Percentiles rank a stretch among this genome's conserved stretches.
Evolutionary conservation across 2,329 filamentous ascomycete species (phyloP).

Genomic region (Verticillium nonalfalfae): DNA sequence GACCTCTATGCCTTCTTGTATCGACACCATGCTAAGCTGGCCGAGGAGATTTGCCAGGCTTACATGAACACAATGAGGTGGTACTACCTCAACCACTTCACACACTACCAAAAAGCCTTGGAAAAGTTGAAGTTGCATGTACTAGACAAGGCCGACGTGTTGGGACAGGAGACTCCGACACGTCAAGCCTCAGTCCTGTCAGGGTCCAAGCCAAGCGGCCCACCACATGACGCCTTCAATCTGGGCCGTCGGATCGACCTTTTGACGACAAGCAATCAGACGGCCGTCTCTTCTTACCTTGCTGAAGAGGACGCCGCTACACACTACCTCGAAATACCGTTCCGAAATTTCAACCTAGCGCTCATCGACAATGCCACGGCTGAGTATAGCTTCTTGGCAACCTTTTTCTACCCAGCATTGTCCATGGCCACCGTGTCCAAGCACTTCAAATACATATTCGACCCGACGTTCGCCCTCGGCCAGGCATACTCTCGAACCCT

Average conservation of each 20-base stretch:
- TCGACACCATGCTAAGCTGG: constrained; percentile 73
- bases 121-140: constrained; percentile 78
- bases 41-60: constrained; percentile 83
- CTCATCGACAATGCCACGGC: constrained; percentile 89
- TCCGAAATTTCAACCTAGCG: constrained; percentile 91
- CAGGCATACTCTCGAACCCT: constrained; percentile 70
- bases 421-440: constrained; percentile 72
- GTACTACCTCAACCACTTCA: constrained; percentile 94
- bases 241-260: constrained; percentile 81
- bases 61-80: constrained; percentile 99
- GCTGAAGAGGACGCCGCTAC: constrained; percentile 83
- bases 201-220: constrained; percentile 40
- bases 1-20: constrained; percentile 83
- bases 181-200: constrained; percentile 57
- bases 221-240: constrained; percentile 80
- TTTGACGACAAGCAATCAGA: constrained; percentile 64
- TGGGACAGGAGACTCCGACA: constrained; percentile 70
- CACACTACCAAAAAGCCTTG: constrained; percentile 76
- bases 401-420: constrained; percentile 78
- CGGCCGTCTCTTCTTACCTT: constrained; percentile 78
- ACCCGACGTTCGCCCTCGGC: constrained; percentile 81
- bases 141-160: constrained; percentile 75
- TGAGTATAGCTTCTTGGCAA: constrained; percentile 88
- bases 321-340: constrained; percentile 85
- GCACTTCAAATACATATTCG: constrained; percentile 83